phyloP scores from a whole-genome alignment of 2,329 filamentous ascomycete genomes.

The Colletotrichum incanum region DNA sequence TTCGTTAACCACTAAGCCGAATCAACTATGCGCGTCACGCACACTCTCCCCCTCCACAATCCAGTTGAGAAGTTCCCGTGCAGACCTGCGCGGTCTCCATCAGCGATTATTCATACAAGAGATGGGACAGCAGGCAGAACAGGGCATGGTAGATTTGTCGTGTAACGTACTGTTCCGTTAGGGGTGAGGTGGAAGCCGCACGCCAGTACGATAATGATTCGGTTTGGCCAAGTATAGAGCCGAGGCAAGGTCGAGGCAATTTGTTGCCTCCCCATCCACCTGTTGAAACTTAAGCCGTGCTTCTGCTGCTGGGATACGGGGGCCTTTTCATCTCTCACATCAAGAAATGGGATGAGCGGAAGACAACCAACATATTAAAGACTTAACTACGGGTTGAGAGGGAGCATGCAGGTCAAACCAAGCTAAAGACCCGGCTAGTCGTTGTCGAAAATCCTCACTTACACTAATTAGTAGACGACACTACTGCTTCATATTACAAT shows the following conservation, averaged over 20 bases:
- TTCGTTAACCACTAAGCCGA: background rate
- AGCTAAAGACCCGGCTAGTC: background rate
- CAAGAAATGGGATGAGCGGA: background rate
- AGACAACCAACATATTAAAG: background rate
- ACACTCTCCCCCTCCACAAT: background rate
- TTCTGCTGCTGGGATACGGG: background rate
- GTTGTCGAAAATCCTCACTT: background rate
- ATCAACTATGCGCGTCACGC: too few relatives aligned
- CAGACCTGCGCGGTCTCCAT: background rate
- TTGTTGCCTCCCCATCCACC: background rate
- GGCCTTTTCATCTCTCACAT: background rate
- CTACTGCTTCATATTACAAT: conserved; percentile 33
- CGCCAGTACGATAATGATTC: background rate
- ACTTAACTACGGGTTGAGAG: background rate
- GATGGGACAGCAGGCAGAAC: background rate
- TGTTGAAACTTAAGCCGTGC: background rate
- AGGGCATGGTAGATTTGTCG: background rate
- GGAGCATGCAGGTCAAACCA: background rate
- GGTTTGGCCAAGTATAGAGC: background rate
- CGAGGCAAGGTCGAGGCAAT: background rate
- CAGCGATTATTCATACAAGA: background rate
- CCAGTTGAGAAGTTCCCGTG: background rate
- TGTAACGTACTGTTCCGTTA: background rate
- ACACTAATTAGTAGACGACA: conserved; percentile 9
- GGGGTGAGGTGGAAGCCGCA: background rate